Percentiles rank a stretch among this genome's conserved stretches.
phyloP scores from a whole-genome alignment of 208 protist species.

The Leishmania amazonensis region DNA sequence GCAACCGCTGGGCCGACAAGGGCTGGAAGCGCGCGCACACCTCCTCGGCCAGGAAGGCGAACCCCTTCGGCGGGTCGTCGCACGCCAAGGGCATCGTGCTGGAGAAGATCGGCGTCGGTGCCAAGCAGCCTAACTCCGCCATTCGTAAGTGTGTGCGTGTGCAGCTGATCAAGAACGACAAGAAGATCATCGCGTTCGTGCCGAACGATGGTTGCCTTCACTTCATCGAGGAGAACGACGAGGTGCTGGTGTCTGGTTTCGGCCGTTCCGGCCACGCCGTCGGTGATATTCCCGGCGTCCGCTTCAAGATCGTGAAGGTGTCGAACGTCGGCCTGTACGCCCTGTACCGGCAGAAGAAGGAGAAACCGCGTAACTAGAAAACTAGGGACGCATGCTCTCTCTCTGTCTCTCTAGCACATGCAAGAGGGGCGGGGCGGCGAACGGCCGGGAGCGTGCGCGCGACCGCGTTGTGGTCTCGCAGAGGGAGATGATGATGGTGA shows the following conservation, averaged over 20 bases:
- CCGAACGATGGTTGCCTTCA: slow-evolving; percentile 99
- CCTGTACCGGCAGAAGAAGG: slow-evolving; percentile 99
- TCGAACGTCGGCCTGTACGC: slow-evolving; percentile 97
- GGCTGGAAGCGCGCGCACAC: slow-evolving; percentile 98
- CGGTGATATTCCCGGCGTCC: slow-evolving; percentile 99
- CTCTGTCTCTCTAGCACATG: background rate
- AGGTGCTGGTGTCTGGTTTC: slow-evolving; percentile 99
- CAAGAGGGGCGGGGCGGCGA: background rate
- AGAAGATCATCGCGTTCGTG: slow-evolving; percentile 99
- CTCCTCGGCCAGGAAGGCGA: slow-evolving; percentile 95
- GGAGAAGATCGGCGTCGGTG: slow-evolving; percentile 99
- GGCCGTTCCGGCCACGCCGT: slow-evolving; percentile 99
- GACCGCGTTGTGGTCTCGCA: background rate
- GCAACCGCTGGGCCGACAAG: slow-evolving; percentile 98
- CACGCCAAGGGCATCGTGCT: slow-evolving; percentile 99
- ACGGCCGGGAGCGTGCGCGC: background rate
- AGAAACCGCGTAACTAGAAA: slow-evolving; percentile 92
- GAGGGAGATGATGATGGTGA: background rate
- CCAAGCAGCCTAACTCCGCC: slow-evolving; percentile 99
- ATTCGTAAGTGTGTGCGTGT: slow-evolving; percentile 99
- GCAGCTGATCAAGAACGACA: slow-evolving; percentile 99
- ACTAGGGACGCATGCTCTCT: background rate
- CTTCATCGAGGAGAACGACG: slow-evolving; percentile 99
- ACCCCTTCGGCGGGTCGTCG: slow-evolving; percentile 98
- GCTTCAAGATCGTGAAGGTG: slow-evolving; percentile 99